Evolutionary conservation across 768 basidiomycete species (phyloP).

Genomic region (Rhodotorula toruloides): DNA sequence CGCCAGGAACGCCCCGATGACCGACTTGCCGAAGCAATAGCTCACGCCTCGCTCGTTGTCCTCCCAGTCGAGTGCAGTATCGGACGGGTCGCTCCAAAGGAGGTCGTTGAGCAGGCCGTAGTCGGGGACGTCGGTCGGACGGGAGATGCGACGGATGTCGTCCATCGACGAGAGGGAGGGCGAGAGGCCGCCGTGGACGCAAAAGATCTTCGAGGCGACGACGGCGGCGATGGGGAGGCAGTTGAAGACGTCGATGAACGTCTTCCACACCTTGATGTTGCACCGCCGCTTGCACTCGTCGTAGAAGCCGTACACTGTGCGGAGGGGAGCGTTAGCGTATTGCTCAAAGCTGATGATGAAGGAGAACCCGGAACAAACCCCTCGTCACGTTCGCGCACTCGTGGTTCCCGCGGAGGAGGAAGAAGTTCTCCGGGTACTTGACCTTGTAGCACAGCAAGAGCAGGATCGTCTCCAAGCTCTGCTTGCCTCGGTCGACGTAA

Average conservation of each 20-base stretch:
- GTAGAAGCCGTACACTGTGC: conserved; percentile 93
- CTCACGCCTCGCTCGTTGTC: conserved; percentile 98
- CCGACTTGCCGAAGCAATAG: conserved; percentile 96
- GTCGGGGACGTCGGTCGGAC: conserved; percentile 97
- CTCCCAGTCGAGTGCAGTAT: conserved; percentile 97
- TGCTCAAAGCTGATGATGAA: background rate
- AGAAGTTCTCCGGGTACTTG: conserved; percentile 99
- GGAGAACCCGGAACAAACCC: conserved; percentile 53
- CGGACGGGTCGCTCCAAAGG: conserved; percentile 96
- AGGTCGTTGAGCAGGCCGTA: conserved; percentile 95
- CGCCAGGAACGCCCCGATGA: conserved; percentile 79
- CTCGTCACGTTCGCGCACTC: conserved; percentile 98
- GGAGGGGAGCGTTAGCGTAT: too few species aligned
- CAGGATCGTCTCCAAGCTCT: conserved; percentile 95
- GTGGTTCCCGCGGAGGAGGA: conserved; percentile 93
- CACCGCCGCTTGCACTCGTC: conserved; percentile 99
- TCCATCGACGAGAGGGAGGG: conserved; percentile 94
- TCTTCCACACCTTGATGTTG: conserved; percentile 99
- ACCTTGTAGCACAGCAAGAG: conserved; percentile 98
- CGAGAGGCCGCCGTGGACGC: conserved; percentile 85
- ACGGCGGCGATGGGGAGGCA: conserved; percentile 97
- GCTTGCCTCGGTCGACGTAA: conserved; percentile 98
- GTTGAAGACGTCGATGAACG: conserved; percentile 99
- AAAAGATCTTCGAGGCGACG: conserved; percentile 98
- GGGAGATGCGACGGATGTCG: conserved; percentile 93